Evolutionary conservation across 1,139 yeast genomes (phyloP).

Genomic region (Saccharomycopsis crataegensis): DNA sequence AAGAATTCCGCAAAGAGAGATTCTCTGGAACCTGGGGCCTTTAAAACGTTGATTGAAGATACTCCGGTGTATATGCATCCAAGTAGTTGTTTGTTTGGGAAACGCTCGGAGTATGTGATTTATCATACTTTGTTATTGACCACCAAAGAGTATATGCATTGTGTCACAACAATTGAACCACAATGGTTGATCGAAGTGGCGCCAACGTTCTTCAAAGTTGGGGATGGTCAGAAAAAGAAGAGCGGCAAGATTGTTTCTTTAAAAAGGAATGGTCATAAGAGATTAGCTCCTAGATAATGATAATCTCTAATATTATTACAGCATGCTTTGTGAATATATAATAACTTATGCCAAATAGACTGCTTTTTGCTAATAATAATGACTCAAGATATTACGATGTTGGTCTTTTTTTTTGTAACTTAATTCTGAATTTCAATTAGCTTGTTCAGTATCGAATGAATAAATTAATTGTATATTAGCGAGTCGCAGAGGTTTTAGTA

Average conservation of each 20-base stretch:
- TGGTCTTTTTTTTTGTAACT: too few species aligned
- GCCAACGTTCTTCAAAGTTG: constrained; percentile 66
- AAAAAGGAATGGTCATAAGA: not conserved
- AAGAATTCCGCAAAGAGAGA: constrained; percentile 77
- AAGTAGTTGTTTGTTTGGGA: constrained; percentile 70
- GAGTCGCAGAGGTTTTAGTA: too few species aligned
- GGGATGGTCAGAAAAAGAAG: constrained; percentile 11
- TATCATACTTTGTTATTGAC: constrained; percentile 81
- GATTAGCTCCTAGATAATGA: not conserved
- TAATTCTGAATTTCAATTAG: too few species aligned
- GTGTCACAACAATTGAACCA: constrained; percentile 75
- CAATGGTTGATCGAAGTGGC: constrained; percentile 81
- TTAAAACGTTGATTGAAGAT: constrained; percentile 67
- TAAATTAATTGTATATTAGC: too few species aligned
- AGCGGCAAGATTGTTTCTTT: constrained; percentile 3
- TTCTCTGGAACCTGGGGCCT: constrained; percentile 53
- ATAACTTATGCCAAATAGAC: too few species aligned
- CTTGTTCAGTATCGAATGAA: too few species aligned
- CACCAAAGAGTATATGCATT: constrained; percentile 86
- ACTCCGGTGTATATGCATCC: constrained; percentile 87
- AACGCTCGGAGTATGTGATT: constrained; percentile 69
- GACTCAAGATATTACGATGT: too few species aligned
- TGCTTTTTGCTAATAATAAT: too few species aligned
- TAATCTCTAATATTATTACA: too few species aligned
- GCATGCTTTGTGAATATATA: not conserved